These are phyloP conservation scores for Celoporthe dispersa DNA, from an alignment of 2,329 filamentous ascomycete genomes.

Conservation along the genomic window DNA sequence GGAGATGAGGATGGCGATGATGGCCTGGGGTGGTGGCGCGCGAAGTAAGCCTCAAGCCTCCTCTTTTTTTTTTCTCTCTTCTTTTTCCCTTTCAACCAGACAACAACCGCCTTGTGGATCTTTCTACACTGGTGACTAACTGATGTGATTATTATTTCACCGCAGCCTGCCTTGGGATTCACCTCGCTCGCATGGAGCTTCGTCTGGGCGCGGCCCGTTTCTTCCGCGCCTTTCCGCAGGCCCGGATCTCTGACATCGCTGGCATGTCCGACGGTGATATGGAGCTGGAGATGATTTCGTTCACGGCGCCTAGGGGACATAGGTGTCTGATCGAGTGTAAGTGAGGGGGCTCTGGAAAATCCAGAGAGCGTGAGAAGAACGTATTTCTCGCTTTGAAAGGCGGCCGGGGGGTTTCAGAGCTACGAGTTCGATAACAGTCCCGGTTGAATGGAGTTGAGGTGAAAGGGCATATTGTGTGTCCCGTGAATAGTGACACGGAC, in stretches of 20 bases:
- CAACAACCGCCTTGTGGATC: not conserved
- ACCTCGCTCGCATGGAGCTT: slow-evolving; percentile 59
- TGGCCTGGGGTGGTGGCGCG: slow-evolving; percentile 38
- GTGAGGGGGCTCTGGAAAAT: too few species aligned
- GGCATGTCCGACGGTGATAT: slow-evolving; percentile 40
- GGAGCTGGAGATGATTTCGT: slow-evolving; percentile 29
- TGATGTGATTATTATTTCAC: not conserved
- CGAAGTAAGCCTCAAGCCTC: slow-evolving; percentile 31
- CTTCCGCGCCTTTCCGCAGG: slow-evolving; percentile 44
- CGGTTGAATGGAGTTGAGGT: too few species aligned
- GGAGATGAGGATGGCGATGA: slow-evolving; percentile 35
- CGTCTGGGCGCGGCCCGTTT: slow-evolving; percentile 53
- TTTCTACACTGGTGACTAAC: not conserved
- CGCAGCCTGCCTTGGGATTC: slow-evolving; percentile 54
- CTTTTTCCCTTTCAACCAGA: too few species aligned
- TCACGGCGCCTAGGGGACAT: slow-evolving; percentile 21
- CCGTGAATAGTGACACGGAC: too few species aligned
- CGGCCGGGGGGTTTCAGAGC: too few species aligned
- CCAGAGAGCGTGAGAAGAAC: too few species aligned
- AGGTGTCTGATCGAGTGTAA: slow-evolving; percentile 22
- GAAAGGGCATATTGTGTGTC: too few species aligned
- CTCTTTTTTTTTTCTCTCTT: too few species aligned
- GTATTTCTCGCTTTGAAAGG: too few species aligned
- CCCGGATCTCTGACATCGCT: slow-evolving; percentile 34
- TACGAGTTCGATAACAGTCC: too few species aligned